Evolutionary conservation across 2,329 filamentous ascomycete genomes (phyloP).

Genomic region (Lithohypha guttulata): DNA sequence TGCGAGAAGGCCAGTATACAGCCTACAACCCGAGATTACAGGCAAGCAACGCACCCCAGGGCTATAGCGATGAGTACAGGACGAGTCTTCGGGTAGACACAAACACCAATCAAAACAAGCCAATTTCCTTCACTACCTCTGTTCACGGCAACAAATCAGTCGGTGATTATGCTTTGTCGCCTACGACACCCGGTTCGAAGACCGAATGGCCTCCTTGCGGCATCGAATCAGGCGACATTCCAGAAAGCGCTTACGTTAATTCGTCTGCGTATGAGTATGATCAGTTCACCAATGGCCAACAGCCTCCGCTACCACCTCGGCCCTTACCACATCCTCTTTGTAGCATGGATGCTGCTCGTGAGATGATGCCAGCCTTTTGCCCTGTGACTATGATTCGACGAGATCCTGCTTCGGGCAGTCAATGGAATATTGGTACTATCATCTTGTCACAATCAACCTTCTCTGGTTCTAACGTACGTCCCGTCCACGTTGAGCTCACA

Average conservation of each 20-base stretch:
- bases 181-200: not conserved
- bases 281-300: not conserved
- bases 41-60: not conserved
- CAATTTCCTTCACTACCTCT: not conserved
- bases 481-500: constrained; percentile 44
- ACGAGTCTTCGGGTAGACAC: not conserved
- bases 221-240: not conserved
- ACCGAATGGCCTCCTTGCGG: too few species aligned
- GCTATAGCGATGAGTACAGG: not conserved
- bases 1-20: not conserved
- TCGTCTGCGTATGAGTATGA: not conserved
- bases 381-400: constrained; percentile 56
- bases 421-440: constrained; percentile 66
- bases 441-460: constrained; percentile 26
- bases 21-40: not conserved
- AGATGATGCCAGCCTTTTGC: not conserved
- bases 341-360: not conserved
- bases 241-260: not conserved
- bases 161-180: constrained; percentile 5
- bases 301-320: too few species aligned
- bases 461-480: constrained; percentile 11
- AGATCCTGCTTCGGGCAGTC: constrained; percentile 55
- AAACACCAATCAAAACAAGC: not conserved
- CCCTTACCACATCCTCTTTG: too few species aligned
- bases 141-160: not conserved